These are phyloP conservation scores for Myxozyma neglecta DNA, from an alignment of 805 yeast genomes.

Conservation along the genomic window DNA sequence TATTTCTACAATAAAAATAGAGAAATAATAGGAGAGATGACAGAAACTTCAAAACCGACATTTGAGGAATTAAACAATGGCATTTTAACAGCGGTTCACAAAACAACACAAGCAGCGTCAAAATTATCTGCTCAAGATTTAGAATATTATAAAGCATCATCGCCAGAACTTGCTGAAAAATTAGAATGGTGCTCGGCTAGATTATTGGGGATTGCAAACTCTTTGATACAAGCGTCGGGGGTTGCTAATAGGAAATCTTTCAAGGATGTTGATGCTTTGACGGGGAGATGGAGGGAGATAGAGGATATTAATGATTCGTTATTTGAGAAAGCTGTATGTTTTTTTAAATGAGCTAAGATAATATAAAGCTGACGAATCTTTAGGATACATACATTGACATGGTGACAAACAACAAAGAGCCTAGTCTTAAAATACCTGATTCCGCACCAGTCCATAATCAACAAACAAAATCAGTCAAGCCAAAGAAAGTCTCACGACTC, in stretches of 20 bases:
- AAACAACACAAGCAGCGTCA: conserved; percentile 24
- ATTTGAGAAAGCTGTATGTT: conserved; percentile 60
- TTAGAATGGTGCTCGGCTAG: conserved; percentile 31
- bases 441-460: background rate
- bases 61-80: background rate
- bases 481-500: conserved; percentile 26
- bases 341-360: conserved; percentile 5
- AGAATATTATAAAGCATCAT: conserved; percentile 68
- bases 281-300: conserved; percentile 59
- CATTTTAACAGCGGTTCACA: conserved; percentile 12
- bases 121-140: conserved; percentile 63
- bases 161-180: conserved; percentile 45
- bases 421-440: background rate
- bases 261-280: conserved; percentile 47
- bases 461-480: conserved; percentile 45
- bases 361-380: conserved; percentile 9
- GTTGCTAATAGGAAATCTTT: conserved; percentile 29
- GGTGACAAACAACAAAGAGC: conserved; percentile 43
- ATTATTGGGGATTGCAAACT: conserved; percentile 28
- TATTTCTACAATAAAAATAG: background rate
- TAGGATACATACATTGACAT: conserved; percentile 26
- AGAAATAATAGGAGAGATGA: background rate
- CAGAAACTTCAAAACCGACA: background rate
- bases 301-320: conserved; percentile 64
- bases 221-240: conserved; percentile 32